These are phyloP conservation scores for Diplodia scrobiculata DNA, from an alignment of 2,329 filamentous ascomycete genomes.

Conservation along the genomic window DNA sequence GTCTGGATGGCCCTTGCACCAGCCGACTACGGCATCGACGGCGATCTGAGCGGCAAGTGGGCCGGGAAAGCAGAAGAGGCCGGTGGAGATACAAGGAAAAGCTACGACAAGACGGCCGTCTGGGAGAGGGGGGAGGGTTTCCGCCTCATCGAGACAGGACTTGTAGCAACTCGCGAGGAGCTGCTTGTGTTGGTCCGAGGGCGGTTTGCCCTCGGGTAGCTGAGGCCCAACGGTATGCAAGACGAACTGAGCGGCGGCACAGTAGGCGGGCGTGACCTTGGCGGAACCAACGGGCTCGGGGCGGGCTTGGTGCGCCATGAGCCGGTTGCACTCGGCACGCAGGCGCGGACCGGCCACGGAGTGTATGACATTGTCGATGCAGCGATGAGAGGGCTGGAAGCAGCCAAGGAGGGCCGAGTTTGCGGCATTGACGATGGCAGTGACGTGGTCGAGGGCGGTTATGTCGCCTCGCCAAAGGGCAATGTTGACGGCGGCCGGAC, in stretches of 20 bases:
- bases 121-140: slow-evolving; percentile 33
- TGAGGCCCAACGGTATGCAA: slow-evolving; percentile 45
- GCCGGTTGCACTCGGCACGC: slow-evolving; percentile 38
- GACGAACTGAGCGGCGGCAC: slow-evolving; percentile 37
- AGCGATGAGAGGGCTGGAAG: slow-evolving; percentile 41
- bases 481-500: slow-evolving; percentile 28
- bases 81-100: slow-evolving; percentile 44
- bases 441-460: slow-evolving; percentile 39
- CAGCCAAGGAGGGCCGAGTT: slow-evolving; percentile 43
- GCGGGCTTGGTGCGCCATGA: slow-evolving; percentile 35
- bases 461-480: slow-evolving; percentile 44
- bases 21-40: slow-evolving; percentile 36
- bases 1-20: slow-evolving; percentile 36
- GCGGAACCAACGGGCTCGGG: slow-evolving; percentile 37
- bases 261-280: slow-evolving; percentile 38
- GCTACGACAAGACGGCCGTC: slow-evolving; percentile 39
- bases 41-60: slow-evolving; percentile 38
- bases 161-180: slow-evolving; percentile 40
- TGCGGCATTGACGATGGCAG: slow-evolving; percentile 44
- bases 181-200: slow-evolving; percentile 32
- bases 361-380: slow-evolving; percentile 46
- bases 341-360: slow-evolving; percentile 39
- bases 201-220: slow-evolving; percentile 34
- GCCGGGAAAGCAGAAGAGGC: slow-evolving; percentile 42
- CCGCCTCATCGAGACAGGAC: slow-evolving; percentile 38